Conservation (phyloP, 371 early-diverging fungal genomes). For the Amoeboaphelidium protococcarum region DNA sequence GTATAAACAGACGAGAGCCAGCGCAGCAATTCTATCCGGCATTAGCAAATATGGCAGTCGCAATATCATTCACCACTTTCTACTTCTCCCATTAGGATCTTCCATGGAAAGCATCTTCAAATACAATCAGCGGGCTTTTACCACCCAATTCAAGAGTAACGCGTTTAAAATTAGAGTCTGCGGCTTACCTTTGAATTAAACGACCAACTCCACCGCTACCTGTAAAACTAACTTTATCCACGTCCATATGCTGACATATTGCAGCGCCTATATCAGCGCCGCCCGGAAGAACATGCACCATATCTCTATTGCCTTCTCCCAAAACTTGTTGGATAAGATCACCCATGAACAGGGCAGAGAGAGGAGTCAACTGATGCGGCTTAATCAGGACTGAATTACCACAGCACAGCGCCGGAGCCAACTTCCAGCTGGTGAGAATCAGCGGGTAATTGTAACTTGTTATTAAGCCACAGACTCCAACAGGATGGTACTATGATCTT, state of each 20-base stretch:
- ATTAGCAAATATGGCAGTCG: constrained; percentile 38
- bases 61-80: constrained; percentile 35
- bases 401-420: constrained; percentile 53
- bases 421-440: constrained; percentile 48
- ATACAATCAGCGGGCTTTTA: constrained; percentile 61
- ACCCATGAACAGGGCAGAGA: neutral
- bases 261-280: constrained; percentile 23
- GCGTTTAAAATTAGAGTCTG: constrained; percentile 34
- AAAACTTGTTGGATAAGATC: no score
- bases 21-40: constrained; percentile 72
- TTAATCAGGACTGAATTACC: constrained; percentile 17
- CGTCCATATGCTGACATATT: constrained; percentile 18
- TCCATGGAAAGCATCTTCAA: constrained; percentile 59
- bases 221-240: constrained; percentile 36
- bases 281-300: constrained; percentile 10
- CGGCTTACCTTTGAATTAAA: constrained; percentile 32
- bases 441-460: constrained; percentile 37
- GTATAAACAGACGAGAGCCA: constrained; percentile 29
- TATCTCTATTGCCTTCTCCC: no score
- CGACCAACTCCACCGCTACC: constrained; percentile 48
- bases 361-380: neutral
- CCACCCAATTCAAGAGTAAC: constrained; percentile 72
- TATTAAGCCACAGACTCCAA: neutral
- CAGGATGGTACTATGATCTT: neutral
- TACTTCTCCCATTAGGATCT: no score